These are phyloP conservation scores for Serendipita sp. DNA, from an alignment of 768 basidiomycete genomes.

Conservation along the genomic window DNA sequence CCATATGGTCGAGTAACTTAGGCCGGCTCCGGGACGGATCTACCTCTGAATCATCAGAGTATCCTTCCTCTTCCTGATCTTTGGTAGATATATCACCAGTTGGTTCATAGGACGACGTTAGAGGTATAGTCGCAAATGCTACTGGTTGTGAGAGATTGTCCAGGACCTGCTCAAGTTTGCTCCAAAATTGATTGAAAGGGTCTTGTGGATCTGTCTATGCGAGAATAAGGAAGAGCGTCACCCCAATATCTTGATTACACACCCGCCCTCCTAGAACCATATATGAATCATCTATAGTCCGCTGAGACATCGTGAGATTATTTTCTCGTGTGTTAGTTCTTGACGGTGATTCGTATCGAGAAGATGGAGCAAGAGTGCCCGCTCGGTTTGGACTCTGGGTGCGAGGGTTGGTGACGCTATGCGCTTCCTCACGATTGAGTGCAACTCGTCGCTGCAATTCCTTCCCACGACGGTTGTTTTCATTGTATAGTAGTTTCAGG, in stretches of 20 bases:
- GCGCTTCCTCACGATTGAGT: conserved; percentile 58
- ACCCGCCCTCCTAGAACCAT: conserved; percentile 75
- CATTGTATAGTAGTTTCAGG: conserved; percentile 53
- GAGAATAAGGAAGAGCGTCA: background rate
- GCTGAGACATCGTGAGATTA: conserved; percentile 31
- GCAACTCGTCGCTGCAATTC: conserved; percentile 57
- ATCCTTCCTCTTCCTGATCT: background rate
- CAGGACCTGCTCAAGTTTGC: conserved; percentile 70
- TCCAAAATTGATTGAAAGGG: conserved; percentile 81
- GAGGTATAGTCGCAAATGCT: conserved; percentile 68
- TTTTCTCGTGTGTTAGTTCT: conserved; percentile 8
- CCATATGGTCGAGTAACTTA: background rate
- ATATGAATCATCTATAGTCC: conserved; percentile 71
- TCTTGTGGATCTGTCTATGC: conserved; percentile 62
- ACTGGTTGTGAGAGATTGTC: conserved; percentile 71
- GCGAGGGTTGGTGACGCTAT: conserved; percentile 22
- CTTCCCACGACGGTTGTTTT: conserved; percentile 52
- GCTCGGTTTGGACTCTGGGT: conserved; percentile 9
- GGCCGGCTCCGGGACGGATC: background rate
- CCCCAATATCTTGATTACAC: conserved; percentile 15
- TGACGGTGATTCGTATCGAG: conserved; percentile 10
- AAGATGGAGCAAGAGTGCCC: background rate
- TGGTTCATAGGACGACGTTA: conserved; percentile 16
- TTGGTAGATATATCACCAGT: background rate
- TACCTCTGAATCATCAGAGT: background rate